Evolutionary conservation across 2,329 filamentous ascomycete species (phyloP), one percentile per base, ranked within the genome.

Genomic region (Fusarium graminum): DNA sequence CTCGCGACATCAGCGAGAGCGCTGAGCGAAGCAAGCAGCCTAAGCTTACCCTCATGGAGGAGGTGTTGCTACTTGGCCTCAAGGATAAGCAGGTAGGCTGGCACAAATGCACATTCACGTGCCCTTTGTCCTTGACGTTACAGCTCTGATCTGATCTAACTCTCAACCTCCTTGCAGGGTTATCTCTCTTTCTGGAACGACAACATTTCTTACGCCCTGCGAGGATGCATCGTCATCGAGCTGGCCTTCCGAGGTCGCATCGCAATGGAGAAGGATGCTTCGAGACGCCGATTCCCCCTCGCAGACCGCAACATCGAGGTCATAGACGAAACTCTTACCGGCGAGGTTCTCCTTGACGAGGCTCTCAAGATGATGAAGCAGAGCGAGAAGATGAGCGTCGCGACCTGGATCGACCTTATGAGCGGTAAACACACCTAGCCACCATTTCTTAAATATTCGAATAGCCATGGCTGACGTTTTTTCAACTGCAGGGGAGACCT

Each of bases 171-270:
- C n/a, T 26, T 39, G 52, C 76, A 97, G 93, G 95, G 95, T 69
- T 98, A 99, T 77, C 89, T 99, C 67, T 98, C 94, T 29, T 99
- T 99, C 81, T 99, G 95, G 95, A 99, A 99, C 81, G 95, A 99
- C 81, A 99, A 99, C 82, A 99, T 99, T 76, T 97, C 94, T 62
- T 99, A 99, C 79, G 95, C 95, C 69, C 86, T 99, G 65, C 90
- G 95, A 78, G 95, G 95, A 76, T 99, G 95, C 81, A 99, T 99
- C 78, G 95, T 99, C 71, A 92, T 98, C 80, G 95, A 99, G 81
- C 84, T 99, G 74, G 95, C 95, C 66, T 97, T 99, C 81, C 88
- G 95, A 68, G 95, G 95, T 76, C 92, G 95, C 73, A 92, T 99
- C 80, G 94, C 91, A 86, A 99, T 99, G 95, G 93, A 98, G 79